phyloP scores from a whole-genome alignment of 179 eudicot genomes.

The Dionaea muscipula region DNA sequence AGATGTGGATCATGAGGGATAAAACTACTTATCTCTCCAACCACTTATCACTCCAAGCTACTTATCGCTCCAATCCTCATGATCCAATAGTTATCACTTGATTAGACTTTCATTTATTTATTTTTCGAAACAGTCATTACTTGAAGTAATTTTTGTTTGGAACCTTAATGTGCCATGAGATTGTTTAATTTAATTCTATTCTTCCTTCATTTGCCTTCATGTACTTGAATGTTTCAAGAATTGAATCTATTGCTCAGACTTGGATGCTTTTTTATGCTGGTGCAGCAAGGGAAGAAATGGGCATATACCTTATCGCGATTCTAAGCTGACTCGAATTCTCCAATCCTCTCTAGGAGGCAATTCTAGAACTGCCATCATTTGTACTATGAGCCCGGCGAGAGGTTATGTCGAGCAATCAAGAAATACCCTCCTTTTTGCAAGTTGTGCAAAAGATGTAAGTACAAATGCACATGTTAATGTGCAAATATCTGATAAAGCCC shows the following conservation, averaged over 20 bases:
- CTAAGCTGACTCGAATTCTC: constrained; percentile 40
- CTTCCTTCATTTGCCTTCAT: too few relatives aligned
- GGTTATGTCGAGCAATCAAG: constrained; percentile 41
- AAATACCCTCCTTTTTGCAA: constrained; percentile 42
- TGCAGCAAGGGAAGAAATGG: constrained; percentile 41
- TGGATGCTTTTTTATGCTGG: background rate
- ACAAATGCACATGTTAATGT: constrained; percentile 43
- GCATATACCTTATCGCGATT: constrained; percentile 45
- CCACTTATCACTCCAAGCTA: too few relatives aligned
- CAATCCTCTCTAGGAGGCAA: constrained; percentile 47
- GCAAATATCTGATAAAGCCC: constrained; percentile 37
- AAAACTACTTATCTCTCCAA: too few relatives aligned
- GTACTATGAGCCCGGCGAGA: constrained; percentile 46
- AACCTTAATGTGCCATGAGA: too few relatives aligned
- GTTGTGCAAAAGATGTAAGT: constrained; percentile 42
- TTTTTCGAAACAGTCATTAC: too few relatives aligned
- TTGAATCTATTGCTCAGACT: constrained; percentile 6
- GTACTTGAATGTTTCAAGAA: too few relatives aligned
- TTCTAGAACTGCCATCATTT: constrained; percentile 41
- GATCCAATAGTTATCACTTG: too few relatives aligned
- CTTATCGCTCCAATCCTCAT: too few relatives aligned
- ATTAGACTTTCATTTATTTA: too few relatives aligned
- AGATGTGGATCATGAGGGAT: too few relatives aligned
- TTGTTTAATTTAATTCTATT: too few relatives aligned
- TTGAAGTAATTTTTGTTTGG: too few relatives aligned